These are phyloP conservation scores for Quercus variabilis DNA, from an alignment of 306 rosid genomes.

Conservation along the genomic window DNA sequence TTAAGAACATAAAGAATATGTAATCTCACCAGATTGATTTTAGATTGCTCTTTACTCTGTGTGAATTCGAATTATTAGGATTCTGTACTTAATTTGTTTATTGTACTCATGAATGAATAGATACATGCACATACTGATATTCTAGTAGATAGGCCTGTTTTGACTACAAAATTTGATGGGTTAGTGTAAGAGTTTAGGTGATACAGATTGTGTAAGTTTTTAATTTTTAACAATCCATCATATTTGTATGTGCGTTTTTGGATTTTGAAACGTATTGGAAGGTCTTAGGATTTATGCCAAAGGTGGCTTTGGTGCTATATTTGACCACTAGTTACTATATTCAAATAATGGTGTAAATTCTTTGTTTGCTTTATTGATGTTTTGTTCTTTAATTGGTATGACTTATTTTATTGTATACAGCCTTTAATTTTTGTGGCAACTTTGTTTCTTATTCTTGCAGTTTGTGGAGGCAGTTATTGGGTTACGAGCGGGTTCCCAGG, in stretches of 20 bases:
- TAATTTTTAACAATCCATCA: too few relatives aligned
- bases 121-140: neutral
- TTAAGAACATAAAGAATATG: too few relatives aligned
- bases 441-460: slow-evolving; percentile 29
- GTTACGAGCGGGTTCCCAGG: slow-evolving; percentile 55
- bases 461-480: slow-evolving; percentile 69
- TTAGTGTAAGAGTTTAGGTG: neutral
- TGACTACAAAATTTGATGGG: neutral
- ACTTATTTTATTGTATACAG: neutral
- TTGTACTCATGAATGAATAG: neutral
- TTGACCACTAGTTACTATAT: neutral
- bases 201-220: neutral
- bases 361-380: neutral
- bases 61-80: neutral
- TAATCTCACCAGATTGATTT: neutral
- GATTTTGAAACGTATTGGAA: neutral
- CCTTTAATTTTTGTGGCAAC: neutral
- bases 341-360: neutral
- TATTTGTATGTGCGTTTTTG: neutral
- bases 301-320: neutral
- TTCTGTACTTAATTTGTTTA: neutral
- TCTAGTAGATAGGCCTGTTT: neutral
- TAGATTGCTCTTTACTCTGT: neutral
- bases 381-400: neutral
- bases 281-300: neutral